Base-by-base conservation (phyloP, 2,329 filamentous ascomycete genomes). In the Ophiosphaerella korrae region DNA sequence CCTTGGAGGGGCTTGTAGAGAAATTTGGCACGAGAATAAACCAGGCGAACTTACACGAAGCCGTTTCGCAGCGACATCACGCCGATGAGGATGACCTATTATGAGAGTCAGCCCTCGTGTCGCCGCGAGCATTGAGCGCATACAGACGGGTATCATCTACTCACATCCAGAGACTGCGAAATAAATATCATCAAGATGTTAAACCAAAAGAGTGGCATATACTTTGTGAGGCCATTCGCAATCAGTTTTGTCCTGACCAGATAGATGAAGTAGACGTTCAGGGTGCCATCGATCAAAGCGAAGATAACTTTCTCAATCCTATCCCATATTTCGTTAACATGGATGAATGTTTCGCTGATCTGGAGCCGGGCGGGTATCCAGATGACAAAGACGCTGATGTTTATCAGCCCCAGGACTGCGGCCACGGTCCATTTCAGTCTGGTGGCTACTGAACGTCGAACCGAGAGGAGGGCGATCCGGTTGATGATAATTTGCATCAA, bases 21-120 rank as follows among this genome's bases (percentile, higher is more conserved):
- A 29, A 8, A 29, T 29, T 29, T 29, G 7, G 26, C 26, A 29
- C 26, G n/a, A 11, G 3, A 6, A 29, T 29, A 29, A 29, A 11
- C 11, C 3, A 29, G 26, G 26, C 26, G 26, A 6, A 57, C 62
- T 53, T 60, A 72, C 71, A 78, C 68, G 11, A 74, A 70, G 12
- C 70, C 68, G 47, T 77, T 74, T 0, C 66, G 70, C 2, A 77
- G 63, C 14, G 70, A 74, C 76, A 78, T 78, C 34, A 75, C 60
- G 1, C 67, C 74, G 14, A 79, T 75, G 3, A 78, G 68, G 53
- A 73, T 58, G 13, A 69, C 26, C 26, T 29, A 29, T 29, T 6
- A 29, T 29, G 11, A 29, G 26, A 29, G 11, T 29, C 11, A 29
- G 26, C 8, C 3, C 6, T 29, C 11, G 1, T 29, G 26, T 29